Evolutionary conservation across 352 stramenopile genomes (phyloP), one percentile per base, ranked within the genome.

Genomic region (Globisporangium yorkense): DNA sequence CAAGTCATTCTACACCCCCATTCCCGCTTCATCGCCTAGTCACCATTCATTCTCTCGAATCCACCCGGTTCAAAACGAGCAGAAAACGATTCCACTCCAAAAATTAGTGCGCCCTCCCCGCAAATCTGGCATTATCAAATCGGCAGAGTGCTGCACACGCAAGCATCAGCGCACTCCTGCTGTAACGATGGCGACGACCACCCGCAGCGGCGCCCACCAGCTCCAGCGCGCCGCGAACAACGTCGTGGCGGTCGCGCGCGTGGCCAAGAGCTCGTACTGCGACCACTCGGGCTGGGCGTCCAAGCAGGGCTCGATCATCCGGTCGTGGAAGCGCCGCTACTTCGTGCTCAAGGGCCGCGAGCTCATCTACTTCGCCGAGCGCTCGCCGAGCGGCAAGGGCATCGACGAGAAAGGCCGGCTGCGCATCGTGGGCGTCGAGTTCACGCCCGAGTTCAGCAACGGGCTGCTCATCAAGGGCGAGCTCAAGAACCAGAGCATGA

Each of bases 281-380:
- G 79, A 89, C 63, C 71, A 94, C 60, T 68, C 71, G 10, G 83
- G 85, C 27, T 94, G 85, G 85, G 80, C 75, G 39, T 74, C 67
- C 54, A 94, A 94, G 71, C 77, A 92, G 56, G 85, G 84, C 50
- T 76, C 74, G 55, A 88, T 90, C 58, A 83, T 92, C 63, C 85
- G 87, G 67, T 87, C 58, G 51, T 92, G 85, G 85, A 94, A 94
- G 60, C 74, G 74, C 54, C 80, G 85, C 10, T 94, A 88, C 60
- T 93, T 94, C 57, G 83, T 92, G 48, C 72, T 94, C 39, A 87
- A 89, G 51, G 83, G 71, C 13, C 57, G 71, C 21, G 77, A 92
- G 53, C 72, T 94, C 53, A 77, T 89, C 51, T 94, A 94, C 62
- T 94, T 89, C 55, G 70, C 68, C 33, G 75, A 84, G 54, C 70